Evolutionary conservation across 257 asterid species (phyloP).

Genomic region (Plantago elongata): DNA sequence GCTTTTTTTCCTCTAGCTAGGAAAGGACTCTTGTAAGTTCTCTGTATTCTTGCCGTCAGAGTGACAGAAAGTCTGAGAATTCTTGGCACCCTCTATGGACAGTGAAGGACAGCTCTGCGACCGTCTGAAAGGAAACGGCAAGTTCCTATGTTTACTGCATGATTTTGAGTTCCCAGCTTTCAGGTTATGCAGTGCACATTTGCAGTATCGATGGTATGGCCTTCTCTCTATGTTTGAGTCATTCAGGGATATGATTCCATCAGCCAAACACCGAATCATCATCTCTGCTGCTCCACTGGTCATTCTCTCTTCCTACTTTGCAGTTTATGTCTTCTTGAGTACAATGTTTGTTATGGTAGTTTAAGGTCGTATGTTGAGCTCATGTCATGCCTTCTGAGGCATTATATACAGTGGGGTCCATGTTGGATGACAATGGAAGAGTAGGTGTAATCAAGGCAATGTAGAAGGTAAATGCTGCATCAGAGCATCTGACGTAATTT

Average conservation of each 20-base stretch:
- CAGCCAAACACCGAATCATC: conserved; percentile 34
- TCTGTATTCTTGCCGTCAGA: too few relatives aligned
- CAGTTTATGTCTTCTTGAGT: not conserved
- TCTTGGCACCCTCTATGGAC: conserved; percentile 6
- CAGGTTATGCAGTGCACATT: conserved; percentile 33
- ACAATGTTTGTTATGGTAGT: not conserved
- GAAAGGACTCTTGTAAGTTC: too few relatives aligned
- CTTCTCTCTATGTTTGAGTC: conserved; percentile 33
- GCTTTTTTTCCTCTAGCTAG: too few relatives aligned
- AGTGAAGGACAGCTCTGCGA: conserved; percentile 1
- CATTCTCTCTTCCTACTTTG: conserved; percentile 17
- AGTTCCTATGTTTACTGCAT: conserved; percentile 4
- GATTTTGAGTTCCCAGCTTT: not conserved
- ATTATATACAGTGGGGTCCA: not conserved
- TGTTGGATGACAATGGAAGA: too few relatives aligned
- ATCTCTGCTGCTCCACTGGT: conserved; percentile 55
- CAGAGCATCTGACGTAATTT: not conserved
- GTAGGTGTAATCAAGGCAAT: conserved; percentile 7
- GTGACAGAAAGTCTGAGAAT: not conserved
- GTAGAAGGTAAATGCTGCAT: not conserved
- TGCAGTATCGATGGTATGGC: conserved; percentile 48
- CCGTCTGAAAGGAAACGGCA: conserved; percentile 3
- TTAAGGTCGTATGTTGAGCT: not conserved
- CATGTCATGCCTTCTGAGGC: too few relatives aligned
- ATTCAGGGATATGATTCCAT: conserved; percentile 42